Percentiles rank a stretch among this genome's conserved stretches.
phyloP scores from a whole-genome alignment of 2,329 filamentous ascomycete genomes.

The Tolypocladium cylindrosporum region DNA sequence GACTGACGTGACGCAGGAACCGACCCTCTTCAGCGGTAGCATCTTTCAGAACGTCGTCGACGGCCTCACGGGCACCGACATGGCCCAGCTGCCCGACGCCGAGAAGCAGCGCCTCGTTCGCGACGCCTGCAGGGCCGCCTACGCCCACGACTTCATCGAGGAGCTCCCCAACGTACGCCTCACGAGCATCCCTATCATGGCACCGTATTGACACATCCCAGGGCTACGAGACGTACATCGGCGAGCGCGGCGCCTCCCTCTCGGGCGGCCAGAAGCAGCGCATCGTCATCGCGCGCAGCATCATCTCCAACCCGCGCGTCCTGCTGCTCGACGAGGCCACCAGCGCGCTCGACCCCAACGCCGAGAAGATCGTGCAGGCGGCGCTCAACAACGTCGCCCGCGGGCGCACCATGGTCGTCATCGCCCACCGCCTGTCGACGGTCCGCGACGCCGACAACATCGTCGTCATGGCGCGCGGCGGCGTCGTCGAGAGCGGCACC shows the following conservation, averaged over 20 bases:
- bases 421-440: constrained; percentile 51
- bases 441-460: constrained; percentile 55
- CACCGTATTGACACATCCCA: constrained; percentile 1
- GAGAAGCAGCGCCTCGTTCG: constrained; percentile 34
- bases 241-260: constrained; percentile 54
- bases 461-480: constrained; percentile 50
- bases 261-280: constrained; percentile 60
- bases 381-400: constrained; percentile 44
- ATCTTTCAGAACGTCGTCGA: constrained; percentile 43
- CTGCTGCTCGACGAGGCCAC: constrained; percentile 63
- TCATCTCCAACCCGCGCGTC: constrained; percentile 53
- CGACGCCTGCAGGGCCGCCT: constrained; percentile 38
- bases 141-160: constrained; percentile 42
- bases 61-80: constrained; percentile 29
- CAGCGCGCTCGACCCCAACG: constrained; percentile 39
- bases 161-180: constrained; percentile 27
- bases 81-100: constrained; percentile 25
- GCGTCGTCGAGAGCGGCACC: constrained; percentile 50
- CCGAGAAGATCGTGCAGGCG: constrained; percentile 42
- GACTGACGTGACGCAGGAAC: constrained; percentile 26
- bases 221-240: constrained; percentile 52
- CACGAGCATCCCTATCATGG: neutral
- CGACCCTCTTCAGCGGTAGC: constrained; percentile 41
- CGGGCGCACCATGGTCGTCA: constrained; percentile 54
- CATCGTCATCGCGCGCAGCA: constrained; percentile 55